These are phyloP conservation scores for Strobilomyces confusus DNA, from an alignment of 768 basidiomycete genomes.

Conservation along the genomic window DNA sequence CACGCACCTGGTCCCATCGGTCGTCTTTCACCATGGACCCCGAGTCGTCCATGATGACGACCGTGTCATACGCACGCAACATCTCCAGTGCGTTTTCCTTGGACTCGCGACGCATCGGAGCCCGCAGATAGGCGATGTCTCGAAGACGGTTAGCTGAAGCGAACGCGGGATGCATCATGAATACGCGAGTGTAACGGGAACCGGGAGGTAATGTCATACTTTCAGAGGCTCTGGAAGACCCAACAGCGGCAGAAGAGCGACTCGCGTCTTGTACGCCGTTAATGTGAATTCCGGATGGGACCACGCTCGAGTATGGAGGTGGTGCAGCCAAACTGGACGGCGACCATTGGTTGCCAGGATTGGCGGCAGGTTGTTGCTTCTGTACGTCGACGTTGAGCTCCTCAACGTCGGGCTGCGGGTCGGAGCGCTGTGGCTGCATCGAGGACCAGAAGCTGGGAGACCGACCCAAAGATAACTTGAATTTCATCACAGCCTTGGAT, in stretches of 20 bases:
- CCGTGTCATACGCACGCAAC: conserved; percentile 49
- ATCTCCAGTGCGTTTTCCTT: conserved; percentile 31
- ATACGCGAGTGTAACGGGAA: conserved; percentile 21
- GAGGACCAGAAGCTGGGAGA: conserved; percentile 6
- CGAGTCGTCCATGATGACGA: conserved; percentile 61
- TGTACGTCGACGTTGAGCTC: background rate
- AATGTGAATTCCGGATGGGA: conserved; percentile 5
- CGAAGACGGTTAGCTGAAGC: conserved; percentile 14
- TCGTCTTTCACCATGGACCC: conserved; percentile 44
- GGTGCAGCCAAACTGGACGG: conserved; percentile 11
- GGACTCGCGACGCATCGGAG: conserved; percentile 26
- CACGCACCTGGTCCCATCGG: conserved; percentile 48
- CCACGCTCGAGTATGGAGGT: conserved; percentile 23
- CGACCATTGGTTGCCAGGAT: background rate
- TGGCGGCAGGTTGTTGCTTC: background rate
- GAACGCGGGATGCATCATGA: conserved; percentile 20
- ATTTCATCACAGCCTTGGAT: conserved; percentile 1
- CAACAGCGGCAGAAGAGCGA: conserved; percentile 2
- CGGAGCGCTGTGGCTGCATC: conserved; percentile 4
- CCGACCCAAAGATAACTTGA: conserved; percentile 5
- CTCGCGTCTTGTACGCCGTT: background rate
- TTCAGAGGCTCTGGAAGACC: conserved; percentile 5
- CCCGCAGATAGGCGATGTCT: conserved; percentile 22
- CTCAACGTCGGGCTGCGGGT: conserved; percentile 6
- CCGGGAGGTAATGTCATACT: conserved; percentile 21